Conservation (phyloP, 1,284 basidiomycete species). For the Cryptococcus sp. region DNA sequence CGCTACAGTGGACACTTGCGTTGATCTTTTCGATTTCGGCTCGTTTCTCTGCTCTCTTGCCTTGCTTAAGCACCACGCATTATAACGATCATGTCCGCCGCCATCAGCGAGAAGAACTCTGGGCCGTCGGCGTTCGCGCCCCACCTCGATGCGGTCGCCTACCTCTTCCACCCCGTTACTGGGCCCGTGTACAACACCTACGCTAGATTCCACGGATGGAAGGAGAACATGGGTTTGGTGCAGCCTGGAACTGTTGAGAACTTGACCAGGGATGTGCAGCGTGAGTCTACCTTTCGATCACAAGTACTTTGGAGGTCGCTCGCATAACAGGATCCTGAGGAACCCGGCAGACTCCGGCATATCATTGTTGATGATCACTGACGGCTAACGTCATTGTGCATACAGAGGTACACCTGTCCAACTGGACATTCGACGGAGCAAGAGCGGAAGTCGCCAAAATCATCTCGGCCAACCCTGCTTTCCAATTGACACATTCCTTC, state of each 20-base stretch:
- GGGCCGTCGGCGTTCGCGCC: slow-evolving; percentile 35
- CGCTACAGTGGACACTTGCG: slow-evolving; percentile 4
- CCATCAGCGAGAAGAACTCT: slow-evolving; percentile 23
- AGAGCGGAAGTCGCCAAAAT: slow-evolving; percentile 95
- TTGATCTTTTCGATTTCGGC: not conserved
- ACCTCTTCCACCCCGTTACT: slow-evolving; percentile 46
- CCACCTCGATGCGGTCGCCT: slow-evolving; percentile 44
- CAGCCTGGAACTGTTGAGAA: slow-evolving; percentile 90
- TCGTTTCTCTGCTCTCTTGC: not conserved
- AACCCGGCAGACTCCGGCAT: too few relatives aligned
- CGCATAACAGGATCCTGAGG: not conserved
- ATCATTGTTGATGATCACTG: not conserved
- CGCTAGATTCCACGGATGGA: slow-evolving; percentile 75
- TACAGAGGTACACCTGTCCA: slow-evolving; percentile 82
- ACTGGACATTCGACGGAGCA: slow-evolving; percentile 96
- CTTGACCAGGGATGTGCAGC: slow-evolving; percentile 84
- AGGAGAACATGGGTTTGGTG: slow-evolving; percentile 72
- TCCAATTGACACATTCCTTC: slow-evolving; percentile 98
- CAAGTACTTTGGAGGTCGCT: slow-evolving; percentile 5
- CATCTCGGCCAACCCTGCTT: slow-evolving; percentile 88
- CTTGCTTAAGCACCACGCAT: not conserved
- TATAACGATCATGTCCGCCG: slow-evolving; percentile 5
- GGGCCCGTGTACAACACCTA: slow-evolving; percentile 66
- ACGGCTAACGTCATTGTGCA: not conserved
- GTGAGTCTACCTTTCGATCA: slow-evolving; percentile 56